Base-by-base conservation (phyloP, 768 basidiomycete genomes). In the Rhizopogon rudus region DNA sequence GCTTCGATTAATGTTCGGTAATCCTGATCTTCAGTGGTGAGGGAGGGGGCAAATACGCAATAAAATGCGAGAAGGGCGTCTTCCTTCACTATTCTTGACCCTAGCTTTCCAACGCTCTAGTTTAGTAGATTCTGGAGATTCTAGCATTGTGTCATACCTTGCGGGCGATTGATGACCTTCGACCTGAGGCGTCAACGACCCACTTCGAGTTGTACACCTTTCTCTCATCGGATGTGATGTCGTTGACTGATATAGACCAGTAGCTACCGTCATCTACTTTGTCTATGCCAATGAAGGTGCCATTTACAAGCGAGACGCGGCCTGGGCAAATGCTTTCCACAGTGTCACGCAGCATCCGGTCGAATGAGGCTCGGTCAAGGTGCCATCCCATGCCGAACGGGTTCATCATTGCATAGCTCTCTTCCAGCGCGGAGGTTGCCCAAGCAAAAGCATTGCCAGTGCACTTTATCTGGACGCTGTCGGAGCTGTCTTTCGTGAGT, bases 151-250 rank as follows among this genome's bases (percentile, higher is more conserved):
- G 39, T 17, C 46, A 42, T 40, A 65, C 63, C 62, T 67, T 60
- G 5, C 54, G 65, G 5, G 67, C 73, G 14, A 70, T 53, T 6
- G 65, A 65, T 3, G 73, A 71, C 56, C 67, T 70, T 22, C 73
- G 55, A 3, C 73, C 73, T n/a, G 72, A 63, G 6, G 73, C 72
- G 57, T 75, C 73, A 16, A 75, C 54, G 2, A 73, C 31, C 73
- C 72, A 73, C 49, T 46, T 62, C 5, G 64, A 22, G 14, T 54
- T 44, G 59, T 60, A 63, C n/a, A 28, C 12, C 14, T 52, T 40
- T 6, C 13, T 25, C 25, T 44, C 29, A n/a, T 57, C 57, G n/a
- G 53, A 44, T 1, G 39, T 41, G n/a, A 20, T 31, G 22, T 48
- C 57, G 43, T 40, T 20, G 28, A 45, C 46, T 5, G 46, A 40